Conservation (phyloP, 345 rosid genomes). For the Bretschneidera sinensis region DNA sequence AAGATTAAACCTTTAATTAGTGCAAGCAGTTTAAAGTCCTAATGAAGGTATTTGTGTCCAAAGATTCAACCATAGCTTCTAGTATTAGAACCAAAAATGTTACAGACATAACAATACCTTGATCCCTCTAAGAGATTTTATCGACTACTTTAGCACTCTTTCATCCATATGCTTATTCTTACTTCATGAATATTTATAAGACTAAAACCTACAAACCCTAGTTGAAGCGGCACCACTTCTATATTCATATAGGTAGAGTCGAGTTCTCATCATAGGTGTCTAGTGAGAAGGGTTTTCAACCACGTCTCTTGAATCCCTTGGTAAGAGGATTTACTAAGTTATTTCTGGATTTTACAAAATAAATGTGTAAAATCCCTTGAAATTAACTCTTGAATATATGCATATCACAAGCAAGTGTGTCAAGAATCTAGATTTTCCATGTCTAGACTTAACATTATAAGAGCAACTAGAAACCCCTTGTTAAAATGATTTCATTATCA, state of each 20-base stretch:
- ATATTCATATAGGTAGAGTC: neutral
- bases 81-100: neutral
- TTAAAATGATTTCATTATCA: too few species aligned
- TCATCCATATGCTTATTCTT: neutral
- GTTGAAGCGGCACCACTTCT: neutral
- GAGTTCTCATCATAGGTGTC: neutral
- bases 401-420: too few species aligned
- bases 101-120: neutral
- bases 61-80: neutral
- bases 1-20: too few species aligned
- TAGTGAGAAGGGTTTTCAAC: neutral
- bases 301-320: neutral
- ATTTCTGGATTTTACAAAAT: neutral
- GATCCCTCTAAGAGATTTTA: neutral
- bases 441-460: too few species aligned
- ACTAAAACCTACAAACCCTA: neutral
- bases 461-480: too few species aligned
- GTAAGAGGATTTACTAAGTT: neutral
- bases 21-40: neutral
- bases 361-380: too few species aligned
- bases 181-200: slow-evolving; percentile 4
- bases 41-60: neutral
- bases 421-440: too few species aligned
- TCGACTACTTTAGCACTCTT: neutral
- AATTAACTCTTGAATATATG: too few species aligned